phyloP scores from a whole-genome alignment of 305 asterid species.

The Fraxinus sp. region DNA sequence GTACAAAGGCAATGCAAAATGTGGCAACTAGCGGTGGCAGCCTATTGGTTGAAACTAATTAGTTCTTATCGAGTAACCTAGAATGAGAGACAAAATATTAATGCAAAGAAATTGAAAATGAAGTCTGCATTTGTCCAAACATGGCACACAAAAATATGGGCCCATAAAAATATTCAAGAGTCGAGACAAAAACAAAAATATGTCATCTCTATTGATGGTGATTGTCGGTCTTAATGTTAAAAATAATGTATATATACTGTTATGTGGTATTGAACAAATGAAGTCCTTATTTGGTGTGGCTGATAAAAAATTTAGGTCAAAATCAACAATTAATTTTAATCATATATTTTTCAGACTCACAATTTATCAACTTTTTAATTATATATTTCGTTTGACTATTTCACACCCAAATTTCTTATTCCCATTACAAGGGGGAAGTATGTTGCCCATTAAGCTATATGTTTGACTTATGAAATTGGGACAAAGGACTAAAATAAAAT shows the following conservation, averaged over 20 bases:
- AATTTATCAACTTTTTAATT: not conserved
- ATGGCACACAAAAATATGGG: slow-evolving; percentile 22
- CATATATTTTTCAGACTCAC: not conserved
- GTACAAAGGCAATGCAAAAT: not conserved
- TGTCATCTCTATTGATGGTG: not conserved
- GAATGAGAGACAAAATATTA: slow-evolving; percentile 20
- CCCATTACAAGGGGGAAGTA: not conserved
- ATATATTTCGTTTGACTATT: too few relatives aligned
- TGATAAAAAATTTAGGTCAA: not conserved
- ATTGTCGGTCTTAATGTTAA: not conserved
- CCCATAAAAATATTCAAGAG: slow-evolving; percentile 7
- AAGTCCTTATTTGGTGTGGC: not conserved
- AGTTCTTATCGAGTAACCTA: slow-evolving; percentile 24
- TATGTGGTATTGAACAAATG: not conserved
- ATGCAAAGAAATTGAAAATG: slow-evolving; percentile 37
- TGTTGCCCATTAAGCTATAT: not conserved
- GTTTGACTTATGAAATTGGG: not conserved
- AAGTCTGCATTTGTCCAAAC: slow-evolving; percentile 19
- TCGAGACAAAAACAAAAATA: not conserved
- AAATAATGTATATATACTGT: not conserved
- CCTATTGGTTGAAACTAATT: slow-evolving; percentile 35
- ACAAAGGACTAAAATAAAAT: not conserved
- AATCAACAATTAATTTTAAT: too few relatives aligned
- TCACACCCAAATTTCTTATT: not conserved
- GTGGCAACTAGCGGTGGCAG: slow-evolving; percentile 27